phyloP scores from a whole-genome alignment of 1,284 basidiomycete species.

The Ceratobasidium sp. region DNA sequence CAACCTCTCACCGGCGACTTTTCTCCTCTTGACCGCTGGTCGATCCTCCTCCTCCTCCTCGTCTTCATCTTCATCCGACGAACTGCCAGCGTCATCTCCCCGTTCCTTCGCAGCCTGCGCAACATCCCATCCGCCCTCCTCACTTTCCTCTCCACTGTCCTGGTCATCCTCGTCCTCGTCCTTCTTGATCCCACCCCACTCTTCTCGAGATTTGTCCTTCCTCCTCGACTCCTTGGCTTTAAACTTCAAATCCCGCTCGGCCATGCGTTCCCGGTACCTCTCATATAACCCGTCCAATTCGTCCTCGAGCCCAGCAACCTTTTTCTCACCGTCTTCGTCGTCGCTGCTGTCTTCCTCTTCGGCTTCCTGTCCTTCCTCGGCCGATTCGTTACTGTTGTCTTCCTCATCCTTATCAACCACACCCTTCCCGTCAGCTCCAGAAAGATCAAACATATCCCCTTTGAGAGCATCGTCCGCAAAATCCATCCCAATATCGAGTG shows the following conservation, averaged over 20 bases:
- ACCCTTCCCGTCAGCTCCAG: slow-evolving; percentile 65
- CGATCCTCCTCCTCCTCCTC: slow-evolving; percentile 53
- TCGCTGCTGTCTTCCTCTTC: slow-evolving; percentile 58
- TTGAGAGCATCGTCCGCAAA: slow-evolving; percentile 77
- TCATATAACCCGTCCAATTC: slow-evolving; percentile 92
- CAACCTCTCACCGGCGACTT: slow-evolving; percentile 56
- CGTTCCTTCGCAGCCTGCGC: slow-evolving; percentile 57
- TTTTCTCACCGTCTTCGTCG: slow-evolving; percentile 77
- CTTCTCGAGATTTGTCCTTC: slow-evolving; percentile 73
- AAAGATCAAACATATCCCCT: slow-evolving; percentile 86
- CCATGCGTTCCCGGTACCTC: slow-evolving; percentile 82
- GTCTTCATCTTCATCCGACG: slow-evolving; percentile 50
- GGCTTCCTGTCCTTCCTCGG: slow-evolving; percentile 54
- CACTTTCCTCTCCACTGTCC: slow-evolving; percentile 63
- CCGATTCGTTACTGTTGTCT: slow-evolving; percentile 59
- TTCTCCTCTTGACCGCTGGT: slow-evolving; percentile 48
- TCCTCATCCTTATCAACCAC: slow-evolving; percentile 63
- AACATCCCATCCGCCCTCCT: slow-evolving; percentile 60
- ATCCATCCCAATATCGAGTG: slow-evolving; percentile 94
- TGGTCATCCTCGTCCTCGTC: slow-evolving; percentile 55
- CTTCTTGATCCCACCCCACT: slow-evolving; percentile 78
- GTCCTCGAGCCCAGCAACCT: slow-evolving; percentile 75
- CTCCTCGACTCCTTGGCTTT: slow-evolving; percentile 85
- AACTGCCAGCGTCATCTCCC: slow-evolving; percentile 61
- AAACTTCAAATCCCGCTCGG: slow-evolving; percentile 90